Base-by-base conservation (phyloP, 164 flowering plant species). In the Saururus chinensis region DNA sequence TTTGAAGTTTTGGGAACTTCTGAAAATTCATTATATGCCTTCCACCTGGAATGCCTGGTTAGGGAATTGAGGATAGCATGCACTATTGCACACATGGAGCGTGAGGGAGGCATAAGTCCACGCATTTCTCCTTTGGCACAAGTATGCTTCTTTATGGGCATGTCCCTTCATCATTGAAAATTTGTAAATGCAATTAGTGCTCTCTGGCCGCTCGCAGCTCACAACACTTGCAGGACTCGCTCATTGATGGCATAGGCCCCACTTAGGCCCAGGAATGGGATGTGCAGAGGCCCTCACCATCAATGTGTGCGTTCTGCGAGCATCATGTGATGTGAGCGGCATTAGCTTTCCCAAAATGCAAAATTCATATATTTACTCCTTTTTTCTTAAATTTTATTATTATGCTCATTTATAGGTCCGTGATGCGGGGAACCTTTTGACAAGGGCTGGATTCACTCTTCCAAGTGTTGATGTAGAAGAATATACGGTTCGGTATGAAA, bases 21-120 rank as follows among this genome's bases (percentile, higher is more conserved):
- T 53, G 23, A 14, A 35, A 14, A n/a, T 49, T 62, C 21, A 7
- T 41, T 53, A 5, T 62, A 57, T 75, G 58, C 19, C 53, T 62
- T 48, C 19, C 60, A 9, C 56, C 49, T 63, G 61, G 61, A 45
- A 42, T 66, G 21, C 24, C 48, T 64, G 20, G 63, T 10, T 51
- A 83, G 96, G 79, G 99, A 93, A 75, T 77, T 93, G 62, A 81
- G 96, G 71, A 83, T 93, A 71, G 95, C 97, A 45, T 90, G 97
- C 71, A 93, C 99, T 14, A 63, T 88, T 55, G 96, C 97, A 64
- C 95, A 93, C 61, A 87, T 93, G 88, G 99, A 93, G 76, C 89
- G 99, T 64, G 99, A 93, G 75, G 99, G 99, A 60, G 99, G 97
- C 66, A 87, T 90, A 64, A 93, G 97, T 74, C 95, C 99, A 61